phyloP scores from a whole-genome alignment of 1,284 basidiomycete genomes.

The Ganoderma sinense region DNA sequence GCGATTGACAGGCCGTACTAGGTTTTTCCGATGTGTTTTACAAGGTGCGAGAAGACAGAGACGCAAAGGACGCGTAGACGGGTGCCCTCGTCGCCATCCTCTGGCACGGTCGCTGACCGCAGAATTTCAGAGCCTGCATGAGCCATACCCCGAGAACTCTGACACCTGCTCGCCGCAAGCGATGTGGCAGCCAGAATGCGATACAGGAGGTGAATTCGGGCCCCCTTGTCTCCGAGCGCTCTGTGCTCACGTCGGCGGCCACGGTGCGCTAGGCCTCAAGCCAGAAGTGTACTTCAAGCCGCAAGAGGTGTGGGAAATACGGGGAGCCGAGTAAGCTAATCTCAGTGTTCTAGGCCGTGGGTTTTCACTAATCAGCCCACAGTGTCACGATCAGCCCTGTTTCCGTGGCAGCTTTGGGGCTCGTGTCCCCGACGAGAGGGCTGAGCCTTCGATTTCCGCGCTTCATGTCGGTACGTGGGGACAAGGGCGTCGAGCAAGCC shows the following conservation, averaged over 20 bases:
- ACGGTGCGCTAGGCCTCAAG: conserved; percentile 57
- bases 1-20: conserved; percentile 37
- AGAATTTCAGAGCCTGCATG: conserved; percentile 55
- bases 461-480: conserved; percentile 82
- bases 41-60: conserved; percentile 53
- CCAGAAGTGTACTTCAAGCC: conserved; percentile 91
- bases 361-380: conserved; percentile 12
- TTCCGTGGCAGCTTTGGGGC: conserved; percentile 81
- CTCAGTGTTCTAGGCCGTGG: not conserved
- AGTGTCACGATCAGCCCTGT: conserved; percentile 91
- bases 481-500: conserved; percentile 83
- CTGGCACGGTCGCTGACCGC: conserved; percentile 16
- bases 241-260: conserved; percentile 19
- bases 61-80: not conserved
- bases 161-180: conserved; percentile 70
- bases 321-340: conserved; percentile 83
- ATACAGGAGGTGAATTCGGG: conserved; percentile 65
- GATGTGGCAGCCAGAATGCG: conserved; percentile 63
- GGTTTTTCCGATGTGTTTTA: conserved; percentile 93
- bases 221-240: conserved; percentile 10
- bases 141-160: conserved; percentile 70
- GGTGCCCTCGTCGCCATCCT: not conserved
- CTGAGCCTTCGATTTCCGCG: conserved; percentile 90
- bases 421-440: conserved; percentile 75
- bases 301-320: conserved; percentile 90